Conservation (phyloP, 2,329 filamentous ascomycete genomes). For the Calonectria hawksworthii region DNA sequence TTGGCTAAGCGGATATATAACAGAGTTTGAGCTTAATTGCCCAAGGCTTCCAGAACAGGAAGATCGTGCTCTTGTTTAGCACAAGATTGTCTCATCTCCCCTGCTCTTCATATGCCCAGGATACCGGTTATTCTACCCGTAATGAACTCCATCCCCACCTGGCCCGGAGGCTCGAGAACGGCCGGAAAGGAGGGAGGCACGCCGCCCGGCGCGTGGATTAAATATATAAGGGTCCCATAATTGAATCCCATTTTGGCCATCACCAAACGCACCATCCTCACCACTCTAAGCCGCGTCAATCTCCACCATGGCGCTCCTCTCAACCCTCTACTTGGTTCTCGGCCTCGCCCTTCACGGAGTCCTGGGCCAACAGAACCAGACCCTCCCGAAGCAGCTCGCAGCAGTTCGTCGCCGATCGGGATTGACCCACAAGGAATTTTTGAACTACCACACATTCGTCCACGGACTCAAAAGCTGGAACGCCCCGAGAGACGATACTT, state of each 20-base stretch:
- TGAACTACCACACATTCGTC: slow-evolving; percentile 8
- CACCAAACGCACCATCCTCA: neutral
- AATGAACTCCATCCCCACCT: neutral
- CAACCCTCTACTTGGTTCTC: neutral
- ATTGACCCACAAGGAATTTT: slow-evolving; percentile 17
- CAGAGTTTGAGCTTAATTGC: neutral
- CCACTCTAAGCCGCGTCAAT: neutral
- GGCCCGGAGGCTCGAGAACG: neutral
- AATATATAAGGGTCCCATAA: neutral
- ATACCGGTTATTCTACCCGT: neutral
- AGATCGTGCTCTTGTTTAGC: too few species aligned
- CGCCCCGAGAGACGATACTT: neutral
- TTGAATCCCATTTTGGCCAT: neutral
- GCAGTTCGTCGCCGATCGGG: slow-evolving; percentile 8
- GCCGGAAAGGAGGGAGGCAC: neutral
- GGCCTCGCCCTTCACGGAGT: neutral
- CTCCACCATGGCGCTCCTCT: neutral
- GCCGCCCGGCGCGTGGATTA: neutral
- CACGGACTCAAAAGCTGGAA: slow-evolving; percentile 19
- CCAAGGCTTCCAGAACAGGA: neutral
- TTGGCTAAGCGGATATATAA: neutral
- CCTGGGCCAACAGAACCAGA: slow-evolving; percentile 24
- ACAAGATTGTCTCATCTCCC: neutral
- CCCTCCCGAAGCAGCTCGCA: slow-evolving; percentile 20
- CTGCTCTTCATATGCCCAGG: neutral